Conservation (phyloP, 108 stramenopile species). For the Aurantiochytrium sp. region DNA sequence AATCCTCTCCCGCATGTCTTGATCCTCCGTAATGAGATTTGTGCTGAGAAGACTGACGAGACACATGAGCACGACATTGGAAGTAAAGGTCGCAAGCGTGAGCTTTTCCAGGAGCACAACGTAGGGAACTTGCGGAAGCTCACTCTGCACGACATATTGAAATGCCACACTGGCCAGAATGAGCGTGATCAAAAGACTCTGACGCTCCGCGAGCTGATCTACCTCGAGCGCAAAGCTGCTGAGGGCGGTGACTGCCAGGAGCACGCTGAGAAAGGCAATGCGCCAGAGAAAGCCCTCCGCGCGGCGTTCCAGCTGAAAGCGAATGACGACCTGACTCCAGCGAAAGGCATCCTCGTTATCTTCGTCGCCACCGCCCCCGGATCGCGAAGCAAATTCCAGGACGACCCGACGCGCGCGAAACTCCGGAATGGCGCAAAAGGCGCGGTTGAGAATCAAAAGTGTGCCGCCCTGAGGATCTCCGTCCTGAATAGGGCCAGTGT, state of each 20-base stretch:
- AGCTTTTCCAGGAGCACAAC: not conserved
- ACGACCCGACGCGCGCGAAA: not conserved
- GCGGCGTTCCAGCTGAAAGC: not conserved
- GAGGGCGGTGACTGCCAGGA: not conserved
- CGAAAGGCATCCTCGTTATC: not conserved
- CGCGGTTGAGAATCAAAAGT: not conserved
- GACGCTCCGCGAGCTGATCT: not conserved
- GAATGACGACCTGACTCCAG: not conserved
- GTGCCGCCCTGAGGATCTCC: not conserved
- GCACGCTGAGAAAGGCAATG: not conserved
- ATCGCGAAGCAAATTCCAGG: not conserved
- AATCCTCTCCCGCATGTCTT: not conserved
- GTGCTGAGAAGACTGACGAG: not conserved
- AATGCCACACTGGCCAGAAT: not conserved
- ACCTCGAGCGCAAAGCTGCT: not conserved
- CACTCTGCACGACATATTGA: not conserved
- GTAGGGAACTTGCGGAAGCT: not conserved
- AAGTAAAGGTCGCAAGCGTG: not conserved
- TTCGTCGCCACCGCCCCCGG: not conserved
- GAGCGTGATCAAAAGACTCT: not conserved
- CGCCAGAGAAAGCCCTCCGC: not conserved
- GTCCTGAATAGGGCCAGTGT: not conserved
- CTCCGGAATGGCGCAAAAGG: not conserved
- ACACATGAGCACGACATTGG: not conserved
- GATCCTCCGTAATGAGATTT: not conserved